These are phyloP conservation scores for Striga hermonthica DNA, from an alignment of 305 asterid genomes.

Conservation along the genomic window DNA sequence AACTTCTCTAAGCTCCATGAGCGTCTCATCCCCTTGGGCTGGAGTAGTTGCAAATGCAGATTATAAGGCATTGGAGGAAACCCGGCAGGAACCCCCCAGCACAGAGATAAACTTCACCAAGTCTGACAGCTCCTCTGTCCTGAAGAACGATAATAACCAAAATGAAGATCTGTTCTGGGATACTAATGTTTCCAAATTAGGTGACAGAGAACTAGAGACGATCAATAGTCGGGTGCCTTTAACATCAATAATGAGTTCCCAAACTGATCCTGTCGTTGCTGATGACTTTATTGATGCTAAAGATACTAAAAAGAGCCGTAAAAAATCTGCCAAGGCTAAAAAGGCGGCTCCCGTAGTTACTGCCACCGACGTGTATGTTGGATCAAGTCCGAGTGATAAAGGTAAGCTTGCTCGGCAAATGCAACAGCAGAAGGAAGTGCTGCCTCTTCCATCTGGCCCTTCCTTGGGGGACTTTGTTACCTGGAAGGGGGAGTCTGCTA, in stretches of 20 bases:
- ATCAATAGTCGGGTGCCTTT: constrained; percentile 34
- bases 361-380: constrained; percentile 40
- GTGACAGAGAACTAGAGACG: constrained; percentile 41
- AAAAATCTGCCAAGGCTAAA: constrained; percentile 75
- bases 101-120: constrained; percentile 34
- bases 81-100: constrained; percentile 37
- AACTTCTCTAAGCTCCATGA: constrained; percentile 44
- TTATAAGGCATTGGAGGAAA: constrained; percentile 43
- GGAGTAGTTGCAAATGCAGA: constrained; percentile 53
- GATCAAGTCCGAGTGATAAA: constrained; percentile 57
- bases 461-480: constrained; percentile 81
- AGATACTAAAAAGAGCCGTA: constrained; percentile 75
- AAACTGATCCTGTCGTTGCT: constrained; percentile 39
- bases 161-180: constrained; percentile 57
- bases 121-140: constrained; percentile 36
- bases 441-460: constrained; percentile 74
- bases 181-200: constrained; percentile 34
- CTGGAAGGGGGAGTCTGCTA: constrained; percentile 70
- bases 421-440: constrained; percentile 61
- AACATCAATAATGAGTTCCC: constrained; percentile 34
- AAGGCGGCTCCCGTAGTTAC: constrained; percentile 41
- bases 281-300: constrained; percentile 71
- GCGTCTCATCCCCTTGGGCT: constrained; percentile 53
- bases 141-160: constrained; percentile 50
- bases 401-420: constrained; percentile 48